Conservation (phyloP, 768 basidiomycete species). For the Psilocybe tampanensis region DNA sequence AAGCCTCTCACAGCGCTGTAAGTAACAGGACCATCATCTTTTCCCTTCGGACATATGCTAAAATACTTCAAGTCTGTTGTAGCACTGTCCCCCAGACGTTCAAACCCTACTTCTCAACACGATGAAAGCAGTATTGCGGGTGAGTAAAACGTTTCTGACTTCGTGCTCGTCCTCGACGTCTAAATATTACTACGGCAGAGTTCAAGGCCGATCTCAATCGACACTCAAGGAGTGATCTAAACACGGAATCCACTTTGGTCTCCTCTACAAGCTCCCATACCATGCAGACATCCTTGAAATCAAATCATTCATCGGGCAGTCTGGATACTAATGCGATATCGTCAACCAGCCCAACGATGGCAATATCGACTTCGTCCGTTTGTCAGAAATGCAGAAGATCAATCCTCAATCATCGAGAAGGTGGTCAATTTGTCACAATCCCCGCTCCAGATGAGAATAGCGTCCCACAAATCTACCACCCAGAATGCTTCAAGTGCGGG, state of each 20-base stretch:
- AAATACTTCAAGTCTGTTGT: too few species aligned
- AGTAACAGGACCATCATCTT: neutral
- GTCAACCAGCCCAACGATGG: conserved; percentile 8
- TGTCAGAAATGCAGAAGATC: conserved; percentile 64
- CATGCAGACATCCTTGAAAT: neutral
- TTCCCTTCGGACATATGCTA: neutral
- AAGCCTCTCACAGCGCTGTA: neutral
- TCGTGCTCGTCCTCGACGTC: too few species aligned
- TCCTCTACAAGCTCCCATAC: neutral
- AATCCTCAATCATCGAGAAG: conserved; percentile 58
- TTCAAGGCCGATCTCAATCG: neutral
- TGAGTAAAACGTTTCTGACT: too few species aligned
- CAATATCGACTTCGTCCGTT: conserved; percentile 39
- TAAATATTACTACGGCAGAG: too few species aligned
- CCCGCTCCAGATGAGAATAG: conserved; percentile 53
- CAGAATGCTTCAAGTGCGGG: conserved; percentile 74
- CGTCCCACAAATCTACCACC: conserved; percentile 66
- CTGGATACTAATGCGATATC: neutral
- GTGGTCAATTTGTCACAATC: conserved; percentile 72
- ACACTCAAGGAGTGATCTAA: neutral
- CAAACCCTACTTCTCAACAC: too few species aligned
- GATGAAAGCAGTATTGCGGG: too few species aligned
- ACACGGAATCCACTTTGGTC: neutral
- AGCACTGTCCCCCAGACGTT: too few species aligned
- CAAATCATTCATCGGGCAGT: neutral